phyloP scores from a whole-genome alignment of 2,329 filamentous ascomycete genomes.

The Fusarium sp. region DNA sequence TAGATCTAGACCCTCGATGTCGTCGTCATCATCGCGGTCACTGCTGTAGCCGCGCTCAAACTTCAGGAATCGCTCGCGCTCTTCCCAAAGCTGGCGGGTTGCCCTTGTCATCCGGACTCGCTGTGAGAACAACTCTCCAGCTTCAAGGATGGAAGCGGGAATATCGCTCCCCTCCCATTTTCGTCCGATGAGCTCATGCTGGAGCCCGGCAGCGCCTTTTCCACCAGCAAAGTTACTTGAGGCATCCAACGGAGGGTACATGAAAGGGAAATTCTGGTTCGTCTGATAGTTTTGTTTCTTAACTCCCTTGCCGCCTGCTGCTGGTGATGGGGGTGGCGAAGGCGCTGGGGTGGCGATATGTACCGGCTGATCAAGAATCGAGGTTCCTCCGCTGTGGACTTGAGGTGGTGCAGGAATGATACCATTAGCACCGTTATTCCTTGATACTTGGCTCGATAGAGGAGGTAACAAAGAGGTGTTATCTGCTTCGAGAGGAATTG shows the following conservation, averaged over 20 bases:
- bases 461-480: constrained; percentile 92
- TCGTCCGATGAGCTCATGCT: constrained; percentile 83
- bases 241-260: constrained; percentile 93
- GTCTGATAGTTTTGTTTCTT: constrained; percentile 99
- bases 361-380: constrained; percentile 94
- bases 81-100: constrained; percentile 94
- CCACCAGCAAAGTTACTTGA: constrained; percentile 91
- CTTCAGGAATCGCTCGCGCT: constrained; percentile 90
- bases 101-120: constrained; percentile 92
- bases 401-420: constrained; percentile 70
- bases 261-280: constrained; percentile 97
- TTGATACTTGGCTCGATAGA: constrained; percentile 78
- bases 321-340: constrained; percentile 92
- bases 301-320: constrained; percentile 87
- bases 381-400: constrained; percentile 71
- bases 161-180: constrained; percentile 96
- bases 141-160: constrained; percentile 93
- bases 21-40: constrained; percentile 60
- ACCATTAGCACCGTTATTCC: constrained; percentile 71
- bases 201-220: constrained; percentile 84
- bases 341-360: constrained; percentile 99
- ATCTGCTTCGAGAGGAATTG: constrained; percentile 88
- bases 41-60: constrained; percentile 91
- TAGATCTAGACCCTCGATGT: constrained; percentile 63
- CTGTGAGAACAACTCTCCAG: constrained; percentile 89